Evolutionary conservation across 495 filamentous ascomycete genomes (phyloP).

Genomic region (Choiromyces venosus): DNA sequence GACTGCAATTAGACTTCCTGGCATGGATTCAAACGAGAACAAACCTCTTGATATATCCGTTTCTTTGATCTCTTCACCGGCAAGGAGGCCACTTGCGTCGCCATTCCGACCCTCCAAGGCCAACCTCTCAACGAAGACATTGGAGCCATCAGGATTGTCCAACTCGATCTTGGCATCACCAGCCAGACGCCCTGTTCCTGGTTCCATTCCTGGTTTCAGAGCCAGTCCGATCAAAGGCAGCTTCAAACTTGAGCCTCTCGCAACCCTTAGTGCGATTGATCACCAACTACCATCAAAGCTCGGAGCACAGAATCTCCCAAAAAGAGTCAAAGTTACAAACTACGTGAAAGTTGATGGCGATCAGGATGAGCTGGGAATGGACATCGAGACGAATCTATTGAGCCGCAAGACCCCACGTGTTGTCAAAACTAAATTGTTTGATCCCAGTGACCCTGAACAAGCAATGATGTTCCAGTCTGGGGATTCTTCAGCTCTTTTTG

Average conservation of each 20-base stretch:
- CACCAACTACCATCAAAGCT: conserved; percentile 11
- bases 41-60: conserved; percentile 28
- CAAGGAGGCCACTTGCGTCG: conserved; percentile 27
- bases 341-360: conserved; percentile 14
- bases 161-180: conserved; percentile 21
- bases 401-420: conserved; percentile 16
- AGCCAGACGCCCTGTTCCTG: conserved; percentile 19
- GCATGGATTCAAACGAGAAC: conserved; percentile 3
- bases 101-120: conserved; percentile 19
- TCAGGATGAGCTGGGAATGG: conserved; percentile 29
- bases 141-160: not conserved
- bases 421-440: conserved; percentile 6
- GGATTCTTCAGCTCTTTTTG: not conserved
- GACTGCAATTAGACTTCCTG: not conserved
- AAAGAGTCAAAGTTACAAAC: conserved; percentile 12
- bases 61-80: conserved; percentile 32
- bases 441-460: not conserved
- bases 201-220: not conserved
- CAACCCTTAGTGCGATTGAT: conserved; percentile 11
- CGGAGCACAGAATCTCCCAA: conserved; percentile 22
- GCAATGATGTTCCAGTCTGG: not conserved
- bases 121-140: conserved; percentile 5
- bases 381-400: conserved; percentile 22
- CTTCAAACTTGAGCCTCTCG: not conserved
- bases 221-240: conserved; percentile 15